These are phyloP conservation scores for Mucor indicus DNA, from an alignment of 371 early-diverging fungal genomes.

Conservation along the genomic window DNA sequence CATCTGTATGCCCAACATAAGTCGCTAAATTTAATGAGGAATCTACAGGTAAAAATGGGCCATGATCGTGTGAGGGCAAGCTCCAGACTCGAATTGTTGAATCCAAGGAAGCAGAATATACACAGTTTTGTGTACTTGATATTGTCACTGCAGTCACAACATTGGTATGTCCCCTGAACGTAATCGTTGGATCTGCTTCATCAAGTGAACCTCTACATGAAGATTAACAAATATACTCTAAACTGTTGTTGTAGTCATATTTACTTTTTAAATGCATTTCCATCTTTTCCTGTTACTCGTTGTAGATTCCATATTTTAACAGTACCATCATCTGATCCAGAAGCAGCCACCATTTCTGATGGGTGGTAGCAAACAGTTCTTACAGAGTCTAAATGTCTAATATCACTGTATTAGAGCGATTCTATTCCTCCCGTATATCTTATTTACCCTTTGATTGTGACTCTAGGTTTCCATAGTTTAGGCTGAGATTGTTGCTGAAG, in stretches of 20 bases:
- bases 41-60: slow-evolving; percentile 59
- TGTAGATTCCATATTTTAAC: slow-evolving; percentile 76
- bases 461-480: slow-evolving; percentile 61
- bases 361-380: slow-evolving; percentile 72
- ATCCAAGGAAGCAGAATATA: slow-evolving; percentile 80
- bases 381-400: slow-evolving; percentile 83
- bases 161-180: slow-evolving; percentile 82
- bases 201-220: slow-evolving; percentile 24
- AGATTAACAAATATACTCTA: no score
- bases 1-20: slow-evolving; percentile 80
- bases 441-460: slow-evolving; percentile 60
- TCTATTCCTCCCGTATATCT: not conserved
- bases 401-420: no score
- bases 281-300: slow-evolving; percentile 34
- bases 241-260: no score
- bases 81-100: slow-evolving; percentile 73
- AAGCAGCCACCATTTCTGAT: slow-evolving; percentile 55
- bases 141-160: slow-evolving; percentile 68
- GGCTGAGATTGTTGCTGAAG: slow-evolving; percentile 28
- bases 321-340: slow-evolving; percentile 84
- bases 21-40: slow-evolving; percentile 54
- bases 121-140: slow-evolving; percentile 52
- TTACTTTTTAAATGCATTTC: slow-evolving; percentile 38
- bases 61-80: slow-evolving; percentile 57
- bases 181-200: slow-evolving; percentile 72